A percentile compares a stretch with the other conserved stretches of the same genome.
phyloP scores from a whole-genome alignment of 257 asterid species.

The Lycium barbarum region DNA sequence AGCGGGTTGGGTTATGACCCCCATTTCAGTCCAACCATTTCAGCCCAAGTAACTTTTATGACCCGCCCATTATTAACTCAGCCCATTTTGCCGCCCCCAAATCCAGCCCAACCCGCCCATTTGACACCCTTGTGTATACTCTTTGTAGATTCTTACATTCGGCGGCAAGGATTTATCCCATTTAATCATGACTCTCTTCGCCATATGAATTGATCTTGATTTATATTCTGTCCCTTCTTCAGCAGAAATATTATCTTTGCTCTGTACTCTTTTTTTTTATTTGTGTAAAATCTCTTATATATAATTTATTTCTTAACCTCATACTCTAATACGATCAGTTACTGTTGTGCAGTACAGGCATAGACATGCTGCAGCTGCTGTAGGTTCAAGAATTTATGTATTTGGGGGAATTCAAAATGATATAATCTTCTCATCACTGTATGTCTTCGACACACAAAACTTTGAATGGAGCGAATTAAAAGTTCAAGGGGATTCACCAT shows the following conservation, averaged over 20 bases:
- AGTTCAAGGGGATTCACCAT: conserved; percentile 67
- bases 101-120: too few relatives aligned
- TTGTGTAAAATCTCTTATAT: not conserved
- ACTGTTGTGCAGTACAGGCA: conserved; percentile 62
- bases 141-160: too few relatives aligned
- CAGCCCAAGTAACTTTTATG: too few relatives aligned
- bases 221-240: not conserved
- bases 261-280: too few relatives aligned
- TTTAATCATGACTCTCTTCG: not conserved
- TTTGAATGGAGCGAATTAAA: conserved; percentile 69
- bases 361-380: conserved; percentile 86
- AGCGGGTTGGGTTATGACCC: too few relatives aligned
- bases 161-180: not conserved
- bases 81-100: too few relatives aligned
- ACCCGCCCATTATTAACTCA: too few relatives aligned
- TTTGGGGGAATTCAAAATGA: conserved; percentile 79
- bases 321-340: not conserved
- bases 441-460: conserved; percentile 65
- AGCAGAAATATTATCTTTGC: not conserved
- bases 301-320: not conserved
- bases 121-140: too few relatives aligned
- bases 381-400: conserved; percentile 75
- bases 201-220: not conserved
- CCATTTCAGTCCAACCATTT: too few relatives aligned
- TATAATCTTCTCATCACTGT: conserved; percentile 61